Conservation (phyloP, 202 grass and related monocot species). For the Thinopyrum obtusiflorum region DNA sequence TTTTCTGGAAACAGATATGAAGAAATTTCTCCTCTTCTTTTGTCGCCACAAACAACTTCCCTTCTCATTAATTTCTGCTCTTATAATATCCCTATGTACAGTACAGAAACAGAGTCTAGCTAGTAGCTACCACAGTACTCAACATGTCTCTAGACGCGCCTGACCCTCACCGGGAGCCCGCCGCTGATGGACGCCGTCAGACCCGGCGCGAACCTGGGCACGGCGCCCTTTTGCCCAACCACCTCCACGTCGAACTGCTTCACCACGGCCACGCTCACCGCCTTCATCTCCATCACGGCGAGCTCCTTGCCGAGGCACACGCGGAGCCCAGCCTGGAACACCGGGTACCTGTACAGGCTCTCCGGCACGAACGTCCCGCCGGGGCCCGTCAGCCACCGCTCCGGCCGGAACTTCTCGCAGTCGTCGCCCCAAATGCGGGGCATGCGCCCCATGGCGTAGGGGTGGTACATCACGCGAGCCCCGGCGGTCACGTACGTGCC, state of each 20-base stretch:
- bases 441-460: conserved; percentile 73
- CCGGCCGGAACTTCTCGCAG: conserved; percentile 49
- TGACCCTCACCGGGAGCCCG: conserved; percentile 6
- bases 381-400: conserved; percentile 54
- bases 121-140: background rate
- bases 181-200: conserved; percentile 15
- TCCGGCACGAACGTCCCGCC: conserved; percentile 36
- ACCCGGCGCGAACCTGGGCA: background rate
- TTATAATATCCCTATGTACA: conserved; percentile 6
- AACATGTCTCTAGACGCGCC: background rate
- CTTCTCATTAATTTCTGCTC: background rate
- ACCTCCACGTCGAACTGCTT: conserved; percentile 57
- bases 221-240: background rate
- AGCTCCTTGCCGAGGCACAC: conserved; percentile 92
- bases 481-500: conserved; percentile 42
- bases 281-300: conserved; percentile 82
- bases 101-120: background rate
- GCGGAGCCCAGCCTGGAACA: conserved; percentile 72
- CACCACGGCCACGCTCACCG: conserved; percentile 50
- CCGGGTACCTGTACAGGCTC: conserved; percentile 67
- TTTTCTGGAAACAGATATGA: background rate
- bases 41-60: background rate
- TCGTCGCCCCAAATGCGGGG: conserved; percentile 62
- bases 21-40: background rate
- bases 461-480: conserved; percentile 58